Evolutionary conservation across 768 basidiomycete genomes (phyloP).

Genomic region (Suillus lakei): DNA sequence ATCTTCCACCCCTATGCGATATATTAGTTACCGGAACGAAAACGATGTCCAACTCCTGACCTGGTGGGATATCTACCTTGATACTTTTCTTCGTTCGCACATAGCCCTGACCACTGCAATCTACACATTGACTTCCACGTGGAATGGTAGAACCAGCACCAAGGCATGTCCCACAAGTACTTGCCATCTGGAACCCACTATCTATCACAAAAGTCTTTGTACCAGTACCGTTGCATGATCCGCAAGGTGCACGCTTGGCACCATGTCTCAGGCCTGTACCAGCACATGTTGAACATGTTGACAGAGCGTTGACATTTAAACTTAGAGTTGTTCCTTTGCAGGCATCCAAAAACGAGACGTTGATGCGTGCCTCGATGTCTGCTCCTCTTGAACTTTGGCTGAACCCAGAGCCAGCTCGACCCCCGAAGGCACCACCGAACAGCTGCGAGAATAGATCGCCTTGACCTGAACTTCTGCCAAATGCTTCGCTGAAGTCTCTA

Average conservation of each 20-base stretch:
- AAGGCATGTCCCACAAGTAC: slow-evolving; percentile 81
- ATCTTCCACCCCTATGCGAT: slow-evolving; percentile 81
- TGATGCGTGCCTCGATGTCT: slow-evolving; percentile 80
- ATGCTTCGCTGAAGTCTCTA: slow-evolving; percentile 67
- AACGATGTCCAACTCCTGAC: slow-evolving; percentile 46
- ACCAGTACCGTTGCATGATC: slow-evolving; percentile 84
- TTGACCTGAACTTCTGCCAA: slow-evolving; percentile 48
- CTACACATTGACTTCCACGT: slow-evolving; percentile 73
- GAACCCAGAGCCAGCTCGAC: slow-evolving; percentile 49
- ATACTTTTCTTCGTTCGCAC: slow-evolving; percentile 80
- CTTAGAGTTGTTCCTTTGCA: slow-evolving; percentile 85
- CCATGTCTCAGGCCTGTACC: slow-evolving; percentile 89
- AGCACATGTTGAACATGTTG: slow-evolving; percentile 82
- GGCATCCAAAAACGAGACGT: slow-evolving; percentile 90
- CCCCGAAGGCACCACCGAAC: slow-evolving; percentile 71
- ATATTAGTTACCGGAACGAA: slow-evolving; percentile 5
- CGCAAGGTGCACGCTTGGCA: slow-evolving; percentile 79
- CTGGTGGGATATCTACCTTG: slow-evolving; percentile 84
- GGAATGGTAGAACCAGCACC: slow-evolving; percentile 85
- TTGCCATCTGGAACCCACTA: slow-evolving; percentile 96
- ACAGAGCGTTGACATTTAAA: slow-evolving; percentile 78
- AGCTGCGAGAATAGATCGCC: slow-evolving; percentile 86
- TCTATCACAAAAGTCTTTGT: slow-evolving; percentile 88
- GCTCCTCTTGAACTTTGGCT: slow-evolving; percentile 61
- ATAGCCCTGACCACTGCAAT: slow-evolving; percentile 88